Percentiles rank a stretch among this genome's conserved stretches.
Evolutionary conservation across 441 rosid genomes (phyloP).

Genomic region (Cnidoscolus chayamansa): DNA sequence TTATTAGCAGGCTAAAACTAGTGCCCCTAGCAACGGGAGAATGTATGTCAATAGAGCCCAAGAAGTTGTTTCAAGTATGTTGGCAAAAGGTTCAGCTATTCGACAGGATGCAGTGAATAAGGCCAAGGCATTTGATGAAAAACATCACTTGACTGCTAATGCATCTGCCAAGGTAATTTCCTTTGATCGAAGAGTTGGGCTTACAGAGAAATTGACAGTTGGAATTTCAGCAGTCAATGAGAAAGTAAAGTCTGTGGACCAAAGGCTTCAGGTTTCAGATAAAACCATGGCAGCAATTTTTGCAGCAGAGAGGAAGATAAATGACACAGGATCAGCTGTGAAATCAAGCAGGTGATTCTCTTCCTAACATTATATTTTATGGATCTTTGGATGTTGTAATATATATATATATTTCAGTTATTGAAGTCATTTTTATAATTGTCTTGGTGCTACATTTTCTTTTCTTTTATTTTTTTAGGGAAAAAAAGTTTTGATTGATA

Average conservation of each 20-base stretch:
- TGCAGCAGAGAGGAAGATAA: slow-evolving; percentile 91
- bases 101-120: slow-evolving; percentile 89
- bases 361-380: slow-evolving; percentile 7
- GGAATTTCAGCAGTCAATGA: slow-evolving; percentile 91
- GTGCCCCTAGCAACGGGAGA: slow-evolving; percentile 51
- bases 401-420: too few relatives aligned
- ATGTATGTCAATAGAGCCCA: slow-evolving; percentile 80
- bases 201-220: slow-evolving; percentile 77
- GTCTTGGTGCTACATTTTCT: too few relatives aligned
- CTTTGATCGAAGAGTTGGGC: slow-evolving; percentile 76
- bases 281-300: slow-evolving; percentile 98
- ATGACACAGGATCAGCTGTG: slow-evolving; percentile 92
- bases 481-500: not conserved
- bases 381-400: slow-evolving; percentile 1
- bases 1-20: slow-evolving; percentile 44
- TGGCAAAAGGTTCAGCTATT: slow-evolving; percentile 86
- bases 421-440: too few relatives aligned
- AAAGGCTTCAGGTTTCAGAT: slow-evolving; percentile 88
- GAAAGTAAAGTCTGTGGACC: slow-evolving; percentile 95
- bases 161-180: slow-evolving; percentile 87
- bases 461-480: not conserved
- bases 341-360: slow-evolving; percentile 79
- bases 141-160: slow-evolving; percentile 73
- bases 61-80: slow-evolving; percentile 69
- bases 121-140: slow-evolving; percentile 92